Base-by-base conservation (phyloP, 768 basidiomycete species). In the Lentinula sp. region DNA sequence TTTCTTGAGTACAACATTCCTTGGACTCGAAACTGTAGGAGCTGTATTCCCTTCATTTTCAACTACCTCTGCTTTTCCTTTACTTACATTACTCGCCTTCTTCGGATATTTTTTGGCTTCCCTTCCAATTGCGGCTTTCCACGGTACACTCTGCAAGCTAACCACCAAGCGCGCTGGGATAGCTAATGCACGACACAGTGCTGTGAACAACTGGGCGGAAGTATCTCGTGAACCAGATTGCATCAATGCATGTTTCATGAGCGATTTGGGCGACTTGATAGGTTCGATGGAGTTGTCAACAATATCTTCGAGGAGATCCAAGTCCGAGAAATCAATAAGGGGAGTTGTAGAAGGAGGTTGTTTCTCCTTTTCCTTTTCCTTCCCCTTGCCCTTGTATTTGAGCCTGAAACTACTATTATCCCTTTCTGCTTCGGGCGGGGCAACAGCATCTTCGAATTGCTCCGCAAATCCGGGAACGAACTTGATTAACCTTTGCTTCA, bases 211-310 rank as follows among this genome's bases (percentile, higher is more conserved):
- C 66, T 96, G 93, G 0, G 93, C 90, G 61, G 90, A 90, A 42
- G 85, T 84, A 70, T 99, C 97, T 62, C 91, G 81, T 23, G 87
- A 90, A 6, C 95, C 97, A 62, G 74, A 79, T 59, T 81, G 82
- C 81, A 89, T 86, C 18, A 98, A 74, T 0, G 87, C 89, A 69
- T 95, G 93, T 70, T 97, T 98, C 91, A 95, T 95, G 42, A 98
- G 79, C 64, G 92, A 94, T 69, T 95, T 95, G 13, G 81, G 77
- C 55, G 86, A 87, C 50, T 87, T 80, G 33, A 97, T 83, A 2
- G 77, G 68, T 72, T 96, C 95, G 41, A 80, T 79, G 9, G 85
- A 85, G 32, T 83, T 74, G 43, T 68, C 61, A 16, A 69, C 63
- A 33, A 66, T 62, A 41, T 80, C 77, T 61, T 83, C 73, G 12